Evolutionary conservation across 495 filamentous ascomycete species (phyloP), one percentile per base, ranked within the genome.

Genomic region (Daldinia decipiens): DNA sequence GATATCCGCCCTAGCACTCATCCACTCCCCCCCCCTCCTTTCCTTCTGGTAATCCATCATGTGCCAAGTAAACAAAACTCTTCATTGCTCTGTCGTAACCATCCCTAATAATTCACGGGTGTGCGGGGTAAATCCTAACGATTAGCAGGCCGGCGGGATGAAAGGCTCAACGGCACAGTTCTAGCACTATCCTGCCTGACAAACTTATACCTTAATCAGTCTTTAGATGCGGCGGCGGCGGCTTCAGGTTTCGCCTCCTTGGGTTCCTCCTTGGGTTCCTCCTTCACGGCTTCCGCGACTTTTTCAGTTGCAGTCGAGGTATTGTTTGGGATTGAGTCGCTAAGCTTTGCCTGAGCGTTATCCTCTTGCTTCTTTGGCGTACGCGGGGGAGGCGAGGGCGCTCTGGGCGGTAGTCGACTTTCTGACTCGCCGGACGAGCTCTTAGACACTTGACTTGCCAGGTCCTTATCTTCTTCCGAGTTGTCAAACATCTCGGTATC

Each of bases 401-500:
- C 75, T 70, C 70, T 63, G 15, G 75, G 75, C 9, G 75, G 75
- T 11, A 40, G 63, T 54, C 60, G 63, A 19, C 45, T 55, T 15
- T 65, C 65, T 26, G 53, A 56, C 17, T 76, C 76, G 45, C 60
- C 65, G 5, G 79, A 77, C 11, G 72, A 71, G 43, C 59, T 76
- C 77, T 82, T 86, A 53, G 79, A 76, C 5, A 86, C 84, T 73
- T 88, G 86, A 74, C 82, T 87, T 19, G 72, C 84, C 5, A 87
- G 80, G 67, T 95, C 94, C 78, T 91, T 91, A 68, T 95, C 91
- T 78, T 96, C 92, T 64, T 93, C 93, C 59, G 88, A 86, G 65
- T 93, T 89, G 78, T 97, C 94, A 83, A 97, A 95, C 86, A 98
- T 93, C 67, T 97, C 92, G 34, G 90, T 88, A 71, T 98, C 95